Conservation (phyloP, 31 red algal genomes). For the Pterothamnion heteromorphum region DNA sequence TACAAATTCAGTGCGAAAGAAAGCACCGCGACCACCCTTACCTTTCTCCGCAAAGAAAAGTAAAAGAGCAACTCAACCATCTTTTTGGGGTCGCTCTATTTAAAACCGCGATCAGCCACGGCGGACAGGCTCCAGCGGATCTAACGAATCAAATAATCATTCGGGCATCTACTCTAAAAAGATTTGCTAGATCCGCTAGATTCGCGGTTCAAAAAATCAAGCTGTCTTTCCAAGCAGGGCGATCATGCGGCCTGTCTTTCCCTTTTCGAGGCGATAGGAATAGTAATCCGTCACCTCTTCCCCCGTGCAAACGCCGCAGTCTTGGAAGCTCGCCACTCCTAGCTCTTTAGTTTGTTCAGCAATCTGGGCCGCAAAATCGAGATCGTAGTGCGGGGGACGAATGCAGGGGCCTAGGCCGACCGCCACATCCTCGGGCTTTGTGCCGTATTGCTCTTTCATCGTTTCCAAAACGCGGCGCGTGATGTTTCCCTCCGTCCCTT, state of each 20-base stretch:
- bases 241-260: neutral
- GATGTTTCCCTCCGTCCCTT: neutral
- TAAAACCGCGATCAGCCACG: no score
- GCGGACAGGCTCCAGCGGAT: no score
- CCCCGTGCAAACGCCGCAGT: neutral
- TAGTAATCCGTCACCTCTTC: neutral
- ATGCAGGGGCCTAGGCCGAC: neutral
- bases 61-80: no score
- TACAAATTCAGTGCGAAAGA: neutral
- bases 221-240: neutral
- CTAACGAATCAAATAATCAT: no score
- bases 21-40: neutral
- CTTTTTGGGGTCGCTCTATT: no score
- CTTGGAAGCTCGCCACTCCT: neutral
- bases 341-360: neutral
- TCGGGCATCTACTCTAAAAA: no score
- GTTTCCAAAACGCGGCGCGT: neutral
- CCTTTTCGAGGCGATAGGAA: neutral
- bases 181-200: no score
- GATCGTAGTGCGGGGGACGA: neutral
- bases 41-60: neutral
- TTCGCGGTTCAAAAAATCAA: no score
- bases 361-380: neutral
- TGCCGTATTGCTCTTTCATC: neutral
- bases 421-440: neutral